Base-by-base conservation (phyloP, 139 green algal species). In the Chlamydomonas incerta region DNA sequence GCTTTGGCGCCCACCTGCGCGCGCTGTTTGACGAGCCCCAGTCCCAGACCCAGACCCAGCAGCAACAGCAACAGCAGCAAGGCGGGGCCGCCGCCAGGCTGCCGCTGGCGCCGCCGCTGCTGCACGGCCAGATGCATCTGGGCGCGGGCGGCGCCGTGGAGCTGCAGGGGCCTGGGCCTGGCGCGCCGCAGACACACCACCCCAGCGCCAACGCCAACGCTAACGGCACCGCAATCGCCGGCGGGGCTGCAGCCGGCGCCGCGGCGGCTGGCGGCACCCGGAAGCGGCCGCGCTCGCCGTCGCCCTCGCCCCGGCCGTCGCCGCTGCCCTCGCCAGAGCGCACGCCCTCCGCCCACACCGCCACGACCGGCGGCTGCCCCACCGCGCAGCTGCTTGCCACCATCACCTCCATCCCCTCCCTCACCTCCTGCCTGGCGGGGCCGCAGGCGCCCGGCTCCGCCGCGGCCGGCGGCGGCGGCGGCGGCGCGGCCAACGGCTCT, bases 351-450 rank as follows among this genome's bases (percentile, higher is more conserved):
- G n/a, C 46, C 10, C 29, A 74, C 77, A 83, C 77, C 20, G 79
- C 79, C 46, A 85, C 79, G 47, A 85, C 79, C 13, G 79, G 63
- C 67, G 79, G 79, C n/a, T 66, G 65, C 1, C 79, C 79, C 31
- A 85, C 79, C 0, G 79, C 79, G 3, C 79, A 85, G 50, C 67
- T 85, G 21, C 65, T 85, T 8, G 66, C 63, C 21, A 85, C 66
- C 31, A 67, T 85, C 46, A 76, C 65, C 31, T 85, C 79, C 20
- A 33, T 41, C 47, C 79, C 79, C 50, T 85, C 79, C 9, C 79
- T 85, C n/a, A 75, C 65, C 47, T 76, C 65, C 4, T 75, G 65
- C 47, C 47, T 85, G 23, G 77, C 47, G 11, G n/a, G 57, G 24
- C 50, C 47, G 10, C 29, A 47, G 28, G 72, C 9, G 11, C 20